Percentiles rank a stretch among this genome's conserved stretches.
phyloP scores from a whole-genome alignment of 257 asterid genomes.

The Lithospermum erythrorhizon region DNA sequence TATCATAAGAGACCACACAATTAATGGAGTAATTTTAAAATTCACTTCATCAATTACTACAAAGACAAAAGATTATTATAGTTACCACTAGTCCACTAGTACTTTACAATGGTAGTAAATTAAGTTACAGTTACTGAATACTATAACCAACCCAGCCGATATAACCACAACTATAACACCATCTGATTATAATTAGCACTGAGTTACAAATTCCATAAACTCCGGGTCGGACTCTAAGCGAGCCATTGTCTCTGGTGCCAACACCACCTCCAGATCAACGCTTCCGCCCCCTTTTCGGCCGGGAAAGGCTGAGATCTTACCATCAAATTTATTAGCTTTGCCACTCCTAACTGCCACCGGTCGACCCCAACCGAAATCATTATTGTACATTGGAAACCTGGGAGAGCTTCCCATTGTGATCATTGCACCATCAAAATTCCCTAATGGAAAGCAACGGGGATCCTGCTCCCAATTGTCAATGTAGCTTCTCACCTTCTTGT shows the following conservation, averaged over 20 bases:
- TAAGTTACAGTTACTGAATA: not conserved
- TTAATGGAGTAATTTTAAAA: too few species aligned
- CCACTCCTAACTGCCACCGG: conserved; percentile 32
- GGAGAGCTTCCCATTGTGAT: conserved; percentile 35
- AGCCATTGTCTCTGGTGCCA: conserved; percentile 26
- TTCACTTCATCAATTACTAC: too few species aligned
- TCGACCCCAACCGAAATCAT: conserved; percentile 40
- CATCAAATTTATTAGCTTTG: conserved; percentile 26
- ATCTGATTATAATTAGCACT: not conserved
- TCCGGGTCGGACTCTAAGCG: conserved; percentile 27
- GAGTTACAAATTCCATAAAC: conserved; percentile 26
- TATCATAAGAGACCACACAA: too few species aligned
- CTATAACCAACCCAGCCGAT: not conserved
- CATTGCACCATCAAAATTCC: conserved; percentile 34
- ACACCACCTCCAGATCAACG: conserved; percentile 33
- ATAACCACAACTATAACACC: not conserved
- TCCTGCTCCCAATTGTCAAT: conserved; percentile 26
- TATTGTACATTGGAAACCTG: conserved; percentile 32
- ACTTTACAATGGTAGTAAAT: not conserved
- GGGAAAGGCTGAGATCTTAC: conserved; percentile 29
- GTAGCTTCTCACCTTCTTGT: conserved; percentile 17
- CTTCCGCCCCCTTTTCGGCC: conserved; percentile 26
- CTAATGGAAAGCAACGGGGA: conserved; percentile 28
- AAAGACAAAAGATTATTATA: too few species aligned
- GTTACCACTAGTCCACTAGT: not conserved